These are phyloP conservation scores for Citrus reticulata DNA, from an alignment of 345 rosid species.

Conservation along the genomic window DNA sequence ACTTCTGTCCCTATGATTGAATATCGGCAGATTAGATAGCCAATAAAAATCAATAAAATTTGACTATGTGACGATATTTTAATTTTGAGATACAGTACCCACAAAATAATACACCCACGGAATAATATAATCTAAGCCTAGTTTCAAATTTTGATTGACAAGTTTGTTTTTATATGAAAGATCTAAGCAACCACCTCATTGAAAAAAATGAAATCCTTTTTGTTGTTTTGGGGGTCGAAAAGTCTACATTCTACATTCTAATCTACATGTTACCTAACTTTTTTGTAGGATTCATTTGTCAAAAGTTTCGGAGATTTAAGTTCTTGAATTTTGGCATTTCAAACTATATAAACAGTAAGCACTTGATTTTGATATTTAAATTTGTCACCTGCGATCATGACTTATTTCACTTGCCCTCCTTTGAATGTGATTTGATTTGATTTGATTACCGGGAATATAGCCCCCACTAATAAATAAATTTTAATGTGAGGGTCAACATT, in stretches of 20 bases:
- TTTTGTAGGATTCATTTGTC: constrained; percentile 12
- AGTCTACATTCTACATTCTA: neutral
- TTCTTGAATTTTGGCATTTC: neutral
- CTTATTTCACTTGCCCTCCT: neutral
- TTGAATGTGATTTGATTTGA: neutral
- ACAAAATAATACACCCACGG: no score
- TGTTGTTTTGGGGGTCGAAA: neutral
- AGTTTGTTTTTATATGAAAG: neutral
- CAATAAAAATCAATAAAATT: no score
- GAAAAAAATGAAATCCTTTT: neutral
- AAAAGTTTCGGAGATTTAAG: neutral
- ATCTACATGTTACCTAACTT: neutral
- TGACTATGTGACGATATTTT: no score
- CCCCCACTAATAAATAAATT: neutral
- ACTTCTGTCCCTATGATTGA: no score
- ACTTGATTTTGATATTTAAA: neutral
- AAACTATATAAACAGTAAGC: neutral
- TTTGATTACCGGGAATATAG: neutral
- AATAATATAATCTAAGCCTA: no score
- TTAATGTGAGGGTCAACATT: no score
- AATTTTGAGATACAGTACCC: no score
- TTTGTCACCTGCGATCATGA: neutral
- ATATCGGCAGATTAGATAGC: no score
- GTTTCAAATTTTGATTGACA: neutral
- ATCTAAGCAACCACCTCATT: constrained; percentile 12